phyloP scores from a whole-genome alignment of 345 rosid genomes.

The Geranium brycei region DNA sequence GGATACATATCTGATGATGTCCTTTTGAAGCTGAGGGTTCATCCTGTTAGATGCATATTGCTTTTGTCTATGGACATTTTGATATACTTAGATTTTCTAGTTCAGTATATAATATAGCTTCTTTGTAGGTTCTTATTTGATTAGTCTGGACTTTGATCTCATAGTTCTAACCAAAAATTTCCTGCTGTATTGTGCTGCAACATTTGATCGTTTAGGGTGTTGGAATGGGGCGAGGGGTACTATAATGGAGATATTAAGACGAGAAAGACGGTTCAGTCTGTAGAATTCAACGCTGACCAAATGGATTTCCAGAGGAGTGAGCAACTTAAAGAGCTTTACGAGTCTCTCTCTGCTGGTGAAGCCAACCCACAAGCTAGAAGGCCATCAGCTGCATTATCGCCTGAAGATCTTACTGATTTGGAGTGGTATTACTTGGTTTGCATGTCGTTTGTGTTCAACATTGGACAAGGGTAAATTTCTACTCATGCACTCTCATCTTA shows the following conservation, averaged over 20 bases:
- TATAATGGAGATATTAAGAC: conserved; percentile 98
- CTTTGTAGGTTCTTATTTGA: no score
- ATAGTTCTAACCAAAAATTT: not conserved
- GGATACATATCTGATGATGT: no score
- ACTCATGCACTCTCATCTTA: not conserved
- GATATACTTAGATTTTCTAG: not conserved
- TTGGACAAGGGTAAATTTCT: conserved; percentile 64
- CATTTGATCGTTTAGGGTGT: conserved; percentile 27
- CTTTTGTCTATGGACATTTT: no score
- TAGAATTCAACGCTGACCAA: conserved; percentile 49
- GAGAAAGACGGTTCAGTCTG: conserved; percentile 71
- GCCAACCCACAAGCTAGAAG: conserved; percentile 47
- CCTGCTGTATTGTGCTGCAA: not conserved
- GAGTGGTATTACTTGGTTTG: conserved; percentile 97
- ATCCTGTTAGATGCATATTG: no score
- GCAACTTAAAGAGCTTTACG: conserved; percentile 68
- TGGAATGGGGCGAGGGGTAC: conserved; percentile 91
- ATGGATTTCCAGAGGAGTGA: conserved; percentile 82
- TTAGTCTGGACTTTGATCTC: no score
- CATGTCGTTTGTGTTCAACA: conserved; percentile 80
- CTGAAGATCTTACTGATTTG: conserved; percentile 86
- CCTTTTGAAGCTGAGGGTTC: no score
- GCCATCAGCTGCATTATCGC: conserved; percentile 72
- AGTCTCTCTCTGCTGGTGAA: conserved; percentile 53
- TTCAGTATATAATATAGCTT: not conserved